Evolutionary conservation across 2,329 filamentous ascomycete species (phyloP).

Genomic region (Phaeosphaeria sp.): DNA sequence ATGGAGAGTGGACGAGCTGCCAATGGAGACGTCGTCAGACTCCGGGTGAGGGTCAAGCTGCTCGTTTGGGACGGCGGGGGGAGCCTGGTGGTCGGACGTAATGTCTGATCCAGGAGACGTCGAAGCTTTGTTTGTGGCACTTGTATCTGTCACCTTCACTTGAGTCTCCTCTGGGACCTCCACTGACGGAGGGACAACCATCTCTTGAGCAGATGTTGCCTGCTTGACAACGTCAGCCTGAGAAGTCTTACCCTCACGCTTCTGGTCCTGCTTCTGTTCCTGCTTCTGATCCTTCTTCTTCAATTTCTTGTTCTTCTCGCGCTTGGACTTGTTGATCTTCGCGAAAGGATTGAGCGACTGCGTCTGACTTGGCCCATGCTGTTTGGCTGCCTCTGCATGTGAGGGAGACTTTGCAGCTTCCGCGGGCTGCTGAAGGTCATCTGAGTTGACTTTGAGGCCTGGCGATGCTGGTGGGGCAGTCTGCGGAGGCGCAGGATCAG

Average conservation of each 20-base stretch:
- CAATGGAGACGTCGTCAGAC: conserved; percentile 6
- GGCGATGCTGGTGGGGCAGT: not conserved
- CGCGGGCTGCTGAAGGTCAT: not conserved
- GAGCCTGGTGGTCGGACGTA: conserved; percentile 8
- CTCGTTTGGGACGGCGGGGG: conserved; percentile 1
- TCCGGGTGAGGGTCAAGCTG: not conserved
- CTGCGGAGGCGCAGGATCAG: not conserved
- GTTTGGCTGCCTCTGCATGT: conserved; percentile 18
- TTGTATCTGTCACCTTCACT: not conserved
- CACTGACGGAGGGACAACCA: not conserved
- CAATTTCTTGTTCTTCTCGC: conserved; percentile 42
- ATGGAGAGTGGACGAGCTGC: conserved; percentile 10
- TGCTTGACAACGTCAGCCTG: not conserved
- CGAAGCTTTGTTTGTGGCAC: not conserved
- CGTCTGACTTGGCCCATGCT: conserved; percentile 32
- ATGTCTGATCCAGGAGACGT: not conserved
- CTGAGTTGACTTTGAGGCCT: not conserved
- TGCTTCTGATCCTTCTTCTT: conserved; percentile 47
- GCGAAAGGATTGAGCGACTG: conserved; percentile 40
- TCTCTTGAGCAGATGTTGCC: conserved; percentile 11
- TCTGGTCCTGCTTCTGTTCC: conserved; percentile 32
- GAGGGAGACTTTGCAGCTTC: not conserved
- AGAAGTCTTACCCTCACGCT: conserved; percentile 10
- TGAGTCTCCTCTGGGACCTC: not conserved
- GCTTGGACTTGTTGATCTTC: conserved; percentile 33